Percentiles rank a stretch among this genome's conserved stretches.
These are phyloP conservation scores for Calonectria ilicicola DNA, from an alignment of 2,329 filamentous ascomycete genomes.

Conservation along the genomic window DNA sequence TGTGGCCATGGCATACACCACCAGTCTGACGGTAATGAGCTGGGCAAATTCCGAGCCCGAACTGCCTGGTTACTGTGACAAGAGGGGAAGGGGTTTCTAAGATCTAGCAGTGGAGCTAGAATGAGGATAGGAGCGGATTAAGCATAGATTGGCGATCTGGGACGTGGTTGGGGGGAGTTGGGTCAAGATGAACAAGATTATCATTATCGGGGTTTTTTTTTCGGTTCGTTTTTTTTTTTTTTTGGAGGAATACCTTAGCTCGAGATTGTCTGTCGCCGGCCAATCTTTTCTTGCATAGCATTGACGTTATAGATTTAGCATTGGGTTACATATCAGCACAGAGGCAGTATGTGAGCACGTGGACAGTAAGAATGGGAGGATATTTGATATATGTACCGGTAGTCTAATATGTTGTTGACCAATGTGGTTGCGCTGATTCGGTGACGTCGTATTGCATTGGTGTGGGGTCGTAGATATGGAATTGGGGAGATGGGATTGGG, in stretches of 20 bases:
- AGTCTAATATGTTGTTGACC: not conserved
- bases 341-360: not conserved
- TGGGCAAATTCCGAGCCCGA: constrained; percentile 76
- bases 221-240: not conserved
- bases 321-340: constrained; percentile 22
- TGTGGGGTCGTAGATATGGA: constrained; percentile 15
- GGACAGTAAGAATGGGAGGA: not conserved
- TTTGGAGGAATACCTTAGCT: constrained; percentile 15
- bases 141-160: constrained; percentile 14
- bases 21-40: constrained; percentile 84
- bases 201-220: not conserved
- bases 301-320: constrained; percentile 41
- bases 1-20: constrained; percentile 92
- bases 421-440: constrained; percentile 29
- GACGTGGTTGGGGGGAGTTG: constrained; percentile 4
- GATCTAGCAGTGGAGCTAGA: not conserved
- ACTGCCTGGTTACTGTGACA: constrained; percentile 67
- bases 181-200: constrained; percentile 2
- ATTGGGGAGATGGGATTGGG: too few relatives aligned
- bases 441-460: constrained; percentile 26
- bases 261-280: constrained; percentile 30
- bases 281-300: constrained; percentile 35
- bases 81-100: constrained; percentile 41
- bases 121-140: not conserved
- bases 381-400: not conserved